Evolutionary conservation across 192 early-diverging fungal genomes (phyloP).

Genomic region (Ramicandelaber brevisporus): DNA sequence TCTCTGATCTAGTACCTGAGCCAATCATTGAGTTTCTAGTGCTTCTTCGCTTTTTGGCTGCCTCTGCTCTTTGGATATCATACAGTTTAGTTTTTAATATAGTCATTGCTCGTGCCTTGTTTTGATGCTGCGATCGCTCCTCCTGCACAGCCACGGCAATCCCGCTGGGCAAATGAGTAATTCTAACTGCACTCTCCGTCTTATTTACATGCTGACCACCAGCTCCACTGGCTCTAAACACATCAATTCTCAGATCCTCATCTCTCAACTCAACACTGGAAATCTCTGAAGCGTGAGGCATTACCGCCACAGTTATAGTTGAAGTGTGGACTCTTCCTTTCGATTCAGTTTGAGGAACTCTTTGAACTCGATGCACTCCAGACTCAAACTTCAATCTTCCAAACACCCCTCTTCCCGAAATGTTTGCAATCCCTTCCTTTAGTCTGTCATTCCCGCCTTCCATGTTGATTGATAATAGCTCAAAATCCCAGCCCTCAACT

Average conservation of each 20-base stretch:
- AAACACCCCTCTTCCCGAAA: conserved; percentile 44
- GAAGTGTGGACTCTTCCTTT: conserved; percentile 55
- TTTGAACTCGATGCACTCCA: conserved; percentile 60
- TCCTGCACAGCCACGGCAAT: conserved; percentile 68
- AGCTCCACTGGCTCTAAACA: conserved; percentile 48
- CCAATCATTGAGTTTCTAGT: conserved; percentile 35
- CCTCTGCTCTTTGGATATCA: conserved; percentile 33
- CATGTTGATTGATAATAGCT: conserved; percentile 13
- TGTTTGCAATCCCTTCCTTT: conserved; percentile 32
- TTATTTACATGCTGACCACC: conserved; percentile 92
- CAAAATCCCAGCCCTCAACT: conserved; percentile 33
- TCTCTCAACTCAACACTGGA: conserved; percentile 40
- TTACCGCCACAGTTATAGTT: conserved; percentile 51
- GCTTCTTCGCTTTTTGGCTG: conserved; percentile 24
- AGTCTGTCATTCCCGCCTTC: conserved; percentile 8
- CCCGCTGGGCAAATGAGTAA: conserved; percentile 83
- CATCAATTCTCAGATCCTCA: conserved; percentile 38
- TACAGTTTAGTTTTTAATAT: conserved; percentile 56
- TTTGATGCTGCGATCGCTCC: conserved; percentile 81
- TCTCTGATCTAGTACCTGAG: conserved; percentile 49
- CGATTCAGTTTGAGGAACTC: conserved; percentile 51
- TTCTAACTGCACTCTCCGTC: conserved; percentile 77
- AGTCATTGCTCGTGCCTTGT: conserved; percentile 66
- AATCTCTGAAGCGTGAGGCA: conserved; percentile 46
- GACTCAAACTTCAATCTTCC: conserved; percentile 53